phyloP scores from a whole-genome alignment of 495 filamentous ascomycete genomes.

The Penicillium salamii region DNA sequence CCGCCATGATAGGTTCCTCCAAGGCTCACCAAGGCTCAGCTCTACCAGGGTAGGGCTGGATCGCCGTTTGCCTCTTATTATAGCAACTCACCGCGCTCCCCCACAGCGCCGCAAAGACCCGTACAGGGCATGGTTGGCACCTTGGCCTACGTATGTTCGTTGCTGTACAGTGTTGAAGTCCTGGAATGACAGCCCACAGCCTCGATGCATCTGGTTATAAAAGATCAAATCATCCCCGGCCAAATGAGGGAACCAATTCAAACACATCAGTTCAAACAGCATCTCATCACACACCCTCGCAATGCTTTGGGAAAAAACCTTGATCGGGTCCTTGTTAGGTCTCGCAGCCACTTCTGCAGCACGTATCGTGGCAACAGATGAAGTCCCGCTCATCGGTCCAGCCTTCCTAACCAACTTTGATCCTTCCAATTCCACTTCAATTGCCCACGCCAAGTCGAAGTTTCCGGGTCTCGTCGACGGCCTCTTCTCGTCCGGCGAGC shows the following conservation, averaged over 20 bases:
- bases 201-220: neutral
- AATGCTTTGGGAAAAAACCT: neutral
- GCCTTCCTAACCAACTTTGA: constrained; percentile 15
- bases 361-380: constrained; percentile 11
- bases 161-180: neutral
- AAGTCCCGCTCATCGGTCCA: constrained; percentile 9
- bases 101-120: neutral
- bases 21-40: neutral
- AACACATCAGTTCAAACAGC: neutral
- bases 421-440: constrained; percentile 2
- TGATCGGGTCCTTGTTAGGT: neutral
- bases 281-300: too few species aligned
- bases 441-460: neutral
- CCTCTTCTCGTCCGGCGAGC: neutral
- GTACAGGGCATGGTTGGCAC: neutral
- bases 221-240: neutral
- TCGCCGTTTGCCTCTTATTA: neutral
- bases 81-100: too few species aligned
- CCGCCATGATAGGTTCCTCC: neutral
- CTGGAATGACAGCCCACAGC: neutral
- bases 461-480: constrained; percentile 1
- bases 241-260: neutral
- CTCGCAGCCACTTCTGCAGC: neutral
- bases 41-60: neutral
- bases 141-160: neutral